Base-by-base conservation (phyloP, 1,139 yeast species). In the Candida sojae region DNA sequence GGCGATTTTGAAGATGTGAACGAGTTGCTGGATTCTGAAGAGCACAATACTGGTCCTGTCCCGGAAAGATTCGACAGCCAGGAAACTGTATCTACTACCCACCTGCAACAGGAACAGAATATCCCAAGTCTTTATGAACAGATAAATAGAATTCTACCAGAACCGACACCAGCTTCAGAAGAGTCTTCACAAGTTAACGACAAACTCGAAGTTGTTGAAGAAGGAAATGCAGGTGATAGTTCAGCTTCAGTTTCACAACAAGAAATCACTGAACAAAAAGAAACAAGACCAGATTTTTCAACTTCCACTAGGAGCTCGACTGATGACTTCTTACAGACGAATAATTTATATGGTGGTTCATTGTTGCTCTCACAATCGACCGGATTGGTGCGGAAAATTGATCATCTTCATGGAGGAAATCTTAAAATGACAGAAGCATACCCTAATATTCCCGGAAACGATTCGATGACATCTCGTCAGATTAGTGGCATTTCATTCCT, bases 351-450 rank as follows among this genome's bases (percentile, higher is more conserved):
- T 50, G 78, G 79, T 2, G 79, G 79, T 2, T 73, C 79, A 5
- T 55, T 75, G 33, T 63, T 74, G 41, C 57, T 75, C 10, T 75
- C 79, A 0, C 80, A 75, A 52, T 72, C 78, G 1, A 75, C 80
- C 0, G 80, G 80, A 1, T 56, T 73, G 47, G 68, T 71, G 3
- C 65, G 67, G 43, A 74, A 75, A 52, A 57, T 75, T 3, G 73
- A 70, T 43, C 61, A 63, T 13, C 57, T 58, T 28, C 38, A 33
- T 28, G 31, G 38, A 3, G 39, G 32, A 5, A 43, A 42, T 39
- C 30, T 49, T 7, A 43, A 38, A 34, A 28, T 45, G 21, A 38
- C 46, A 7, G 50, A 48, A 32, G 44, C 36, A n/a, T 48, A 43
- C 37, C 43, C 43, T 26, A 31, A 28, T 13, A 43, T 5, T 40